phyloP scores from a whole-genome alignment of 495 filamentous ascomycete species.

The Aspergillus conjunctus region DNA sequence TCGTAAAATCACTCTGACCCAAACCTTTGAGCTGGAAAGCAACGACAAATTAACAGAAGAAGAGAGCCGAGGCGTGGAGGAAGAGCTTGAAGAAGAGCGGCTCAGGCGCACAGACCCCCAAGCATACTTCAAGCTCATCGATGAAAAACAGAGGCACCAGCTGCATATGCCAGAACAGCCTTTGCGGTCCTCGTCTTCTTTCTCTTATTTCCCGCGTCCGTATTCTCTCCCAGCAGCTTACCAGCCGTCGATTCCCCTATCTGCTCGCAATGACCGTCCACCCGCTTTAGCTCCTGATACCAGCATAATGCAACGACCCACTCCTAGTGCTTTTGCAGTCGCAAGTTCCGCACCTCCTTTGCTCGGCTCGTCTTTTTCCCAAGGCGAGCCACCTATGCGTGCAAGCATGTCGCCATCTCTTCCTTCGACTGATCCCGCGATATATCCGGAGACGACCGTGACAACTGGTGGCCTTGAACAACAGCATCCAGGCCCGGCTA shows the following conservation, averaged over 20 bases:
- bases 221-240: background rate
- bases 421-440: background rate
- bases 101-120: constrained; percentile 49
- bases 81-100: constrained; percentile 45
- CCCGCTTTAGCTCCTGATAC: constrained; percentile 25
- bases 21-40: constrained; percentile 61
- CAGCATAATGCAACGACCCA: constrained; percentile 14
- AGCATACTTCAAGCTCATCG: constrained; percentile 32
- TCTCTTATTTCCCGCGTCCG: background rate
- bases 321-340: background rate
- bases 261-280: constrained; percentile 22
- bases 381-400: background rate
- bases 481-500: background rate
- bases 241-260: constrained; percentile 10
- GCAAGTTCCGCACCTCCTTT: background rate
- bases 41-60: constrained; percentile 58
- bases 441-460: background rate
- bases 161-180: background rate
- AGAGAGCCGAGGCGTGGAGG: constrained; percentile 51
- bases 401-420: background rate
- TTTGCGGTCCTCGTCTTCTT: constrained; percentile 3
- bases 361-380: background rate
- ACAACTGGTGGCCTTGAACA: background rate
- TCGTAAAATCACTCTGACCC: constrained; percentile 54
- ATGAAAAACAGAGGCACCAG: constrained; percentile 21